Base-by-base conservation (phyloP, 2,329 filamentous ascomycete genomes). In the Ascosphaera acerosa region DNA sequence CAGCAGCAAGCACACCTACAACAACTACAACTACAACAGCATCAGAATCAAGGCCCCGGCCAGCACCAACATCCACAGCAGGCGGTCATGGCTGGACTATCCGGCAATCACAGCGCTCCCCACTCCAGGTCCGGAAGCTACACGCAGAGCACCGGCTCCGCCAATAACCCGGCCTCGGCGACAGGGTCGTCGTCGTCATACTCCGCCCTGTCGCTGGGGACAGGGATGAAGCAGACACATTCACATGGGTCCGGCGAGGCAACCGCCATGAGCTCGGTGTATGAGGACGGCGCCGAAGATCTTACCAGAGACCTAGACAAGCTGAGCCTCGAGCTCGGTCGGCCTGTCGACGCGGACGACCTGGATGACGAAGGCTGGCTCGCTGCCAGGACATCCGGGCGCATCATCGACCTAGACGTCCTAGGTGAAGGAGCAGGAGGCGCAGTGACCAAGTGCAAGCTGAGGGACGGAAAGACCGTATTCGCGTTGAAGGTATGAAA, bases 281-380 rank as follows among this genome's bases (percentile, higher is more conserved):
- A 81, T 48, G 87, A 78, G 5, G 76, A 87, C 43, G 64, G 69
- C 32, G 77, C 73, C 41, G 78, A 76, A 78, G 43, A 72, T 72
- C 3, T 57, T 82, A 36, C 70, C 68, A 2, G 67, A 23, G 20
- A 72, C 42, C 70, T 92, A 35, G 80, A 89, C 40, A 72, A 82
- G 50, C 53, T 90, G 42, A 76, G 68, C 31, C 50, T 87, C 29
- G 81, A 91, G 41, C 81, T 74, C 51, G 80, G 80, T 20, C 64
- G 77, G 38, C 76, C 72, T 15, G 56, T 84, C 23, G 87, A 97
- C 50, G 84, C 91, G 3, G 84, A 92, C 43, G 84, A 94, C 41
- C 56, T 97, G 30, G 84, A 94, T 46, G 82, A 92, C 44, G 77
- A 90, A 38, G 81, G 80, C 14, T 97, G 87, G 87, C 70, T 76